Conservation (phyloP, 2,329 filamentous ascomycete species). For the Ascochyta koolunga region DNA sequence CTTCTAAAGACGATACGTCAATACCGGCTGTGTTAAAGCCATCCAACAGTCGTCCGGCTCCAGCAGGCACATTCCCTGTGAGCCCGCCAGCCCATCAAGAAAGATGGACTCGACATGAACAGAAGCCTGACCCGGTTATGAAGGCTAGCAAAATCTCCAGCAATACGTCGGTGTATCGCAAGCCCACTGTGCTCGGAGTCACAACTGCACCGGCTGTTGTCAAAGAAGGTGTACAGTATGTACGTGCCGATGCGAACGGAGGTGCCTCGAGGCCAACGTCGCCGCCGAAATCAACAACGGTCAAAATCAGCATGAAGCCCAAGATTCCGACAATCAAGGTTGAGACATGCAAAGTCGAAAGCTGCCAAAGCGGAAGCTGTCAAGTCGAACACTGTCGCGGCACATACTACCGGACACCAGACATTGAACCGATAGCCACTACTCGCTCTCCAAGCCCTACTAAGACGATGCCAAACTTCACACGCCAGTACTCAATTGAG, state of each 20-base stretch:
- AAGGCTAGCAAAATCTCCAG: constrained; percentile 6
- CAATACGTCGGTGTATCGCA: constrained; percentile 17
- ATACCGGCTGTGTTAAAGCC: constrained; percentile 12
- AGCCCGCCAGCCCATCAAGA: constrained; percentile 31
- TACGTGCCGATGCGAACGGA: constrained; percentile 17
- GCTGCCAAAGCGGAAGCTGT: neutral
- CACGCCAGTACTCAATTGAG: constrained; percentile 27
- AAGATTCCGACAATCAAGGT: constrained; percentile 12
- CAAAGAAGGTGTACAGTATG: constrained; percentile 3
- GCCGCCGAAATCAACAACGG: constrained; percentile 18
- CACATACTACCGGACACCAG: constrained; percentile 21
- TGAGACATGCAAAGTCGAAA: neutral
- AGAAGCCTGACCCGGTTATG: neutral
- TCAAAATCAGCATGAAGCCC: constrained; percentile 32
- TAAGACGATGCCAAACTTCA: constrained; percentile 30
- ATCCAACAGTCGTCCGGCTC: constrained; percentile 18
- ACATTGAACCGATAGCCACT: neutral
- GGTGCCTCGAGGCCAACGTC: constrained; percentile 14
- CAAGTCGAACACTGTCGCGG: neutral
- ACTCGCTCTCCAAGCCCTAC: constrained; percentile 29
- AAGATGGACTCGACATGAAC: constrained; percentile 14
- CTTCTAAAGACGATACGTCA: neutral
- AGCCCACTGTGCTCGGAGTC: constrained; percentile 12
- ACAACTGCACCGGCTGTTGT: constrained; percentile 8
- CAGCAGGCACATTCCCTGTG: constrained; percentile 35